phyloP scores from a whole-genome alignment of 495 filamentous ascomycete genomes.

The Neurospora tetraspora region DNA sequence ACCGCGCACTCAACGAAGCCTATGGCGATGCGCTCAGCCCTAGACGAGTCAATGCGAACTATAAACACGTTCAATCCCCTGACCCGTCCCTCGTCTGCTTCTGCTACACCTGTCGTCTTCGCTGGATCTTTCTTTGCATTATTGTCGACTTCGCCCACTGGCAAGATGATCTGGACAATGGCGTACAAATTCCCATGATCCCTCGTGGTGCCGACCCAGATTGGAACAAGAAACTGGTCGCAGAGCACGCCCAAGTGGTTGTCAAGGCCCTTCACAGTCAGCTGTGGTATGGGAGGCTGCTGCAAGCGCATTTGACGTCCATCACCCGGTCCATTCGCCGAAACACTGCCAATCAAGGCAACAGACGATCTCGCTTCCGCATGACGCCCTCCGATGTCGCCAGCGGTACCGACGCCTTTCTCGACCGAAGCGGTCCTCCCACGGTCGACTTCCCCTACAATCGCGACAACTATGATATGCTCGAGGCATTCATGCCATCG shows the following conservation, averaged over 20 bases:
- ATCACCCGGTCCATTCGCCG: constrained; percentile 40
- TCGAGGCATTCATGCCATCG: constrained; percentile 39
- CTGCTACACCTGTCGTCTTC: constrained; percentile 40
- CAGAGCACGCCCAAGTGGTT: constrained; percentile 29
- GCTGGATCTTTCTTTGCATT: constrained; percentile 43
- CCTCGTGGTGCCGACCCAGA: constrained; percentile 28
- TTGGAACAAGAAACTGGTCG: constrained; percentile 38
- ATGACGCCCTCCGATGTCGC: constrained; percentile 35
- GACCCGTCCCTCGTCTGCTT: constrained; percentile 35
- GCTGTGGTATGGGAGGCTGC: constrained; percentile 38
- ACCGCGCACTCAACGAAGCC: constrained; percentile 16
- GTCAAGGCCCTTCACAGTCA: constrained; percentile 29
- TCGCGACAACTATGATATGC: constrained; percentile 45
- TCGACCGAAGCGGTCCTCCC: constrained; percentile 34
- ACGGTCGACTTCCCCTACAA: constrained; percentile 40
- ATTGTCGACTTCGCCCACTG: constrained; percentile 45
- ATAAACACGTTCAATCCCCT: constrained; percentile 36
- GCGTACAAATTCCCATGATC: constrained; percentile 42
- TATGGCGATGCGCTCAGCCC: constrained; percentile 9
- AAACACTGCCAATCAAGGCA: constrained; percentile 35
- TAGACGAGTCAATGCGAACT: constrained; percentile 28
- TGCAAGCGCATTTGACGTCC: constrained; percentile 42
- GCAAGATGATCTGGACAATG: constrained; percentile 38
- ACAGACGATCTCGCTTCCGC: constrained; percentile 34
- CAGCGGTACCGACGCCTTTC: constrained; percentile 36